Evolutionary conservation across 2,329 filamentous ascomycete species (phyloP).

Genomic region (Periconia digitata): DNA sequence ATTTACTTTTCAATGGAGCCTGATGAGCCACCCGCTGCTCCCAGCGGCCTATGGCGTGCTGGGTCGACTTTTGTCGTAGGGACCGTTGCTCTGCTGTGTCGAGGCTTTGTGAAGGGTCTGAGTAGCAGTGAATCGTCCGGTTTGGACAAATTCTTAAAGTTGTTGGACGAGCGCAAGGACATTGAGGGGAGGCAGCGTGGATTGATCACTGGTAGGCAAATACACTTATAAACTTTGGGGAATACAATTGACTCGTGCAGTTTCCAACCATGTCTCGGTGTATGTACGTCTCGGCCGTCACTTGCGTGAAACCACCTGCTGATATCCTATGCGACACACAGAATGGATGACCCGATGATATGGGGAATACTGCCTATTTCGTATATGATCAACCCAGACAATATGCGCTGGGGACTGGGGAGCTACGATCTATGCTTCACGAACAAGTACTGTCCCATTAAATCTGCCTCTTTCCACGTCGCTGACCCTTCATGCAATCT

Average conservation of each 20-base stretch:
- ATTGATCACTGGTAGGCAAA: slow-evolving; percentile 72
- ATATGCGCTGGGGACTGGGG: slow-evolving; percentile 84
- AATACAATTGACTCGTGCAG: slow-evolving; percentile 47
- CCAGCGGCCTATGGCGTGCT: slow-evolving; percentile 69
- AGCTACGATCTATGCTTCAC: slow-evolving; percentile 96
- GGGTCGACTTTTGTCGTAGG: slow-evolving; percentile 76
- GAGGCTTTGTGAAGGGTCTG: slow-evolving; percentile 72
- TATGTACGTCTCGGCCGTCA: slow-evolving; percentile 56
- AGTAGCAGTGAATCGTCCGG: slow-evolving; percentile 78
- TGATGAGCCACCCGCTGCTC: slow-evolving; percentile 52
- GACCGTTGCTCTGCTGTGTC: slow-evolving; percentile 68
- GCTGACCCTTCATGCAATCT: slow-evolving; percentile 1
- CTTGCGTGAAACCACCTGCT: slow-evolving; percentile 14
- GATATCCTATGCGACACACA: slow-evolving; percentile 43
- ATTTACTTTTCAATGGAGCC: slow-evolving; percentile 39
- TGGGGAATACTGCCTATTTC: slow-evolving; percentile 85
- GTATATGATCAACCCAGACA: slow-evolving; percentile 70
- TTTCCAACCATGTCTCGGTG: slow-evolving; percentile 88
- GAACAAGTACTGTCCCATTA: slow-evolving; percentile 63
- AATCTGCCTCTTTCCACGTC: neutral
- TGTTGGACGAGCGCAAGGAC: slow-evolving; percentile 74
- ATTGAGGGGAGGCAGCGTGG: slow-evolving; percentile 69
- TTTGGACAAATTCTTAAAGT: slow-evolving; percentile 70
- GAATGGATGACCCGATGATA: slow-evolving; percentile 89
- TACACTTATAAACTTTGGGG: neutral